Evolutionary conservation across 192 early-diverging fungal species (phyloP), one percentile per base, ranked within the genome.

Genomic region (Coemansia sp.): DNA sequence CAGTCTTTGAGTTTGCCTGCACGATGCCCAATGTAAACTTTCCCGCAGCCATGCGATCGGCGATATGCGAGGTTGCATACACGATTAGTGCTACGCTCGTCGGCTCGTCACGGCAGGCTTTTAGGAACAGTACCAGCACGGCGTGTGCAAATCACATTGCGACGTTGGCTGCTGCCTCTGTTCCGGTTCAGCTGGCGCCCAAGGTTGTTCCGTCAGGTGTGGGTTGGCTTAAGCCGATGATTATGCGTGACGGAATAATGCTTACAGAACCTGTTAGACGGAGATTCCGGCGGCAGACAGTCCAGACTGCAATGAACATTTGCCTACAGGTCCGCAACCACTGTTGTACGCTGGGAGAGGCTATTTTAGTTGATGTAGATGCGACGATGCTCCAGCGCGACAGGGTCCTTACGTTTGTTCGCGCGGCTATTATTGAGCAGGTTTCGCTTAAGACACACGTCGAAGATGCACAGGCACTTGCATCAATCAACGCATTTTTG

Each of bases 1-100:
- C n/a, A n/a, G n/a, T n/a, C n/a, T 30, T 14, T 49, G 18, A 50
- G 42, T 78, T 78, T 58, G 54, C 69, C 15, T 68, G 68, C 58
- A 71, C 75, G 12, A 78, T 70, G 65, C 75, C 75, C 44, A 78
- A 78, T 33, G 62, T 78, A 30, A 78, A 78, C 53, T 78, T 68
- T 39, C 75, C 75, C 1, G 51, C 65, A 9, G 68, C 75, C 27
- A 78, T 78, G 75, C 61, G 66, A 42, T 71, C 75, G n/a, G 53
- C 75, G 0, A 78, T 78, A 38, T 78, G 75, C 53, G 68, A 71
- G 55, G 71, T 78, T 25, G 52, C 53, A 7, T 78, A 78, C 34
- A 61, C 68, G 18, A 49, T 71, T 7, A 59, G 43, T 15, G 75
- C 65, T 6, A 60, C 65, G 55, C 62, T 67, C 49, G 58, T 67